Conservation (phyloP, 1,284 basidiomycete species). For the Kalmanozyma brasiliensis region DNA sequence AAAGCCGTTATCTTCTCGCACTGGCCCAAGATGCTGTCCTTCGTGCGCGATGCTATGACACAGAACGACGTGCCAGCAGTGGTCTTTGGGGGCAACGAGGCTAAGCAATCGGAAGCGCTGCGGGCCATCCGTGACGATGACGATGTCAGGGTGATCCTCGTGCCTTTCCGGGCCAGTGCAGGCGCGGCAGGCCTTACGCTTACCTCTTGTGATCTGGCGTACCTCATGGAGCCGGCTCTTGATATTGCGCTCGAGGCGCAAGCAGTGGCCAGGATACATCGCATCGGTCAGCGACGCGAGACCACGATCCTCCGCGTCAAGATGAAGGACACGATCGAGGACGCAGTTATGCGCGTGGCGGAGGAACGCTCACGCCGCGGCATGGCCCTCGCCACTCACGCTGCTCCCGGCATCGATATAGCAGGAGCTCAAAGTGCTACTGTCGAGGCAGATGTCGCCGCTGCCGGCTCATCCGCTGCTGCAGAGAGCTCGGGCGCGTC, state of each 20-base stretch:
- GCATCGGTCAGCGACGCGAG: constrained; percentile 47
- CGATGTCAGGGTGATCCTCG: constrained; percentile 38
- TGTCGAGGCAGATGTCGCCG: not conserved
- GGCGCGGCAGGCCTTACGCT: constrained; percentile 56
- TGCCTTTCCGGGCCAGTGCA: constrained; percentile 50
- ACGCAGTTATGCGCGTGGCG: constrained; percentile 49
- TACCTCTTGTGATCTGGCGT: constrained; percentile 47
- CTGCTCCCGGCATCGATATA: not conserved
- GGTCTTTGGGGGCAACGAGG: constrained; percentile 36
- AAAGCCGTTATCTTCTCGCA: constrained; percentile 56
- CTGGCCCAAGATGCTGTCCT: constrained; percentile 50
- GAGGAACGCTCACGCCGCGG: constrained; percentile 35
- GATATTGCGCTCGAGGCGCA: constrained; percentile 51
- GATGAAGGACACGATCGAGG: constrained; percentile 55
- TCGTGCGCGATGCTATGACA: constrained; percentile 38
- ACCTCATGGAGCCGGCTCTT: constrained; percentile 52
- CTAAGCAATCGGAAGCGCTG: constrained; percentile 38
- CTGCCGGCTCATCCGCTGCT: not conserved
- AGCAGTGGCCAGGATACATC: constrained; percentile 46
- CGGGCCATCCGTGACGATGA: constrained; percentile 48
- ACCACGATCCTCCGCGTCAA: constrained; percentile 51
- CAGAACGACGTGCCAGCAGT: constrained; percentile 39
- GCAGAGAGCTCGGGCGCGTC: not conserved
- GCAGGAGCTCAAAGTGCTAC: not conserved
- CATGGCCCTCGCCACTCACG: constrained; percentile 35